Base-by-base conservation (phyloP, 2,329 filamentous ascomycete genomes). In the Penicillium sp. region DNA sequence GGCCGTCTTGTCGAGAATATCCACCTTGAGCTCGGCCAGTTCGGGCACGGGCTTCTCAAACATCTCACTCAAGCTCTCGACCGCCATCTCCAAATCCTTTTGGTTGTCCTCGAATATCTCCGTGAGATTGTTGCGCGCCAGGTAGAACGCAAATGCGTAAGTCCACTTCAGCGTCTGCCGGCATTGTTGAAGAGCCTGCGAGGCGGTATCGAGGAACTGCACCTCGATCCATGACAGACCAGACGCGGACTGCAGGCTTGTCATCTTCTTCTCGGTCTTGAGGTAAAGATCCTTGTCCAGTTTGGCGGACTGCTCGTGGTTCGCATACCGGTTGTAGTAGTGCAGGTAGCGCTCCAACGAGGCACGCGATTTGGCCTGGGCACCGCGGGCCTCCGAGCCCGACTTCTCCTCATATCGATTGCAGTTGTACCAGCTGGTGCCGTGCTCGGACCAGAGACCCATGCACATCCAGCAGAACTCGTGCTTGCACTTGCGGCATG, bases 381-480 rank as follows among this genome's bases (percentile, higher is more conserved):
- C 92, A 75, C 96, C 92, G 38, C 95, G 85, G 4, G 95, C 95
- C 58, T 97, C 93, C 0, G 87, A 83, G 1, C 95, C 95, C 65
- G 91, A 96, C 83, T 95, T 97, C 79, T 98, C 95, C 73, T 99
- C 95, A 70, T 90, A 99, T 8, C 95, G 85, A 74, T 96, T 99
- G 84, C 95, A 99, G 77, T 96, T 99, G 82, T 99, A 99, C 95
- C 95, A 99, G 78, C 92, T 96, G 3, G 94, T 99, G 63, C 95
- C 95, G 74, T 99, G 95, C 77, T 99, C 95, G 0, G 92, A 96
- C 95, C 95, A 99, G 0, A 96, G 82, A 0, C 95, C 95, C 95
- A 99, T 99, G 73, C 95, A 99, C 90, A 99, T 98, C 95, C 95
- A 99, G 79, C 95, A 99, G 72, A 99, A 97, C 72, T 97, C 93